A percentile compares a stretch with the other conserved stretches of the same genome.
These are phyloP conservation scores for Epichloe aotearoae DNA, from an alignment of 2,329 filamentous ascomycete genomes.

Conservation along the genomic window DNA sequence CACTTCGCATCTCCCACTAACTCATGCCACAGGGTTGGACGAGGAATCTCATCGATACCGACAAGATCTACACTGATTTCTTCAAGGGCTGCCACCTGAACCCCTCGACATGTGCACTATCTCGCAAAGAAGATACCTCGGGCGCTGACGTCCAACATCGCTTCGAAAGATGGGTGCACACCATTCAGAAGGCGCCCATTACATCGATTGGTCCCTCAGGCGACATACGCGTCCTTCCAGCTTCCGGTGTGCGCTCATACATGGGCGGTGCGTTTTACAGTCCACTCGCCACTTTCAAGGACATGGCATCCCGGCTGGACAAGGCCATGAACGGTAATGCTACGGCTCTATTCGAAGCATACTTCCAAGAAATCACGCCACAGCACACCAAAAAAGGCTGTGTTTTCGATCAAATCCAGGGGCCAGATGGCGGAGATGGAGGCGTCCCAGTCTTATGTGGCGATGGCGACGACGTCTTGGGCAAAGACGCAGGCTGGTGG, in stretches of 20 bases:
- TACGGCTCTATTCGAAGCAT: background rate
- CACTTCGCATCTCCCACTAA: background rate
- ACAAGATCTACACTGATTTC: slow-evolving; percentile 16
- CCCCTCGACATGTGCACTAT: slow-evolving; percentile 1
- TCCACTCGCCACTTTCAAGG: slow-evolving; percentile 10
- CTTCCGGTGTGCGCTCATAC: slow-evolving; percentile 3
- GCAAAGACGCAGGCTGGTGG: slow-evolving; percentile 10
- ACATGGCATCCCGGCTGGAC: slow-evolving; percentile 1
- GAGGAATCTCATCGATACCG: slow-evolving; percentile 19
- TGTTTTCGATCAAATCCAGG: background rate
- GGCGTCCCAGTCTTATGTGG: slow-evolving; percentile 5
- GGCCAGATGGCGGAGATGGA: background rate
- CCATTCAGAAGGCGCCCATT: slow-evolving; percentile 13
- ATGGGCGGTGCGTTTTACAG: slow-evolving; percentile 16
- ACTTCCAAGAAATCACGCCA: background rate
- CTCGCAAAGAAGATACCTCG: slow-evolving; percentile 1
- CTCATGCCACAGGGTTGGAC: slow-evolving; percentile 12
- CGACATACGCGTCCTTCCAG: slow-evolving; percentile 12
- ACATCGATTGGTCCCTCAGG: slow-evolving; percentile 8
- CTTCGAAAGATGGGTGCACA: slow-evolving; percentile 13
- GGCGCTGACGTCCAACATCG: slow-evolving; percentile 7
- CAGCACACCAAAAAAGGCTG: background rate
- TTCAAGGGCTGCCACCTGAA: slow-evolving; percentile 19
- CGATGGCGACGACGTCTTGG: slow-evolving; percentile 9
- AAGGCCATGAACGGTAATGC: slow-evolving; percentile 4